A percentile compares a stretch with the other conserved stretches of the same genome.
These are phyloP conservation scores for Delonix regia DNA, from an alignment of 306 rosid species.

Conservation along the genomic window DNA sequence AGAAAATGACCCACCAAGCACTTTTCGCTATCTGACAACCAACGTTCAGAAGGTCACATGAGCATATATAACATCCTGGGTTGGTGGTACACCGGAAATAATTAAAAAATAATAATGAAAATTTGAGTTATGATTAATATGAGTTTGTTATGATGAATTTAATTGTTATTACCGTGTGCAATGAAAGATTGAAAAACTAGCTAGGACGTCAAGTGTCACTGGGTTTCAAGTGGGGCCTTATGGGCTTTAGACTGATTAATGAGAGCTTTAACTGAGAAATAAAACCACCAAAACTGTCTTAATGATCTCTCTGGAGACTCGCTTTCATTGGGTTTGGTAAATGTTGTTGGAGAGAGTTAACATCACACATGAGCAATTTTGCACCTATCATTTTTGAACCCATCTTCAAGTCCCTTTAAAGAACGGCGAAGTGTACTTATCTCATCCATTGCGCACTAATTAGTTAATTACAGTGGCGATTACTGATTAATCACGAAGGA, in stretches of 20 bases:
- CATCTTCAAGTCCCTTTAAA: not conserved
- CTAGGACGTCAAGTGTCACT: not conserved
- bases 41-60: not conserved
- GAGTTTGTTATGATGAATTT: too few relatives aligned
- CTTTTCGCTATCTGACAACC: not conserved
- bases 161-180: not conserved
- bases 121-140: too few relatives aligned
- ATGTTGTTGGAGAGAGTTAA: not conserved
- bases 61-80: too few relatives aligned
- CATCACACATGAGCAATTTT: not conserved
- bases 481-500: not conserved
- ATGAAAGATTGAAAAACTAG: not conserved
- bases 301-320: not conserved
- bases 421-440: not conserved
- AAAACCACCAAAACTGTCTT: not conserved
- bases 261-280: not conserved
- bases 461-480: not conserved
- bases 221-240: not conserved
- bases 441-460: not conserved
- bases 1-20: slow-evolving; percentile 8
- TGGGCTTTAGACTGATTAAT: not conserved
- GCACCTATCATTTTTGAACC: not conserved
- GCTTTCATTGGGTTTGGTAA: not conserved
- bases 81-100: too few relatives aligned
- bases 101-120: too few relatives aligned